phyloP scores from a whole-genome alignment of 805 yeast genomes.

The Cephaloascus fragrans region DNA sequence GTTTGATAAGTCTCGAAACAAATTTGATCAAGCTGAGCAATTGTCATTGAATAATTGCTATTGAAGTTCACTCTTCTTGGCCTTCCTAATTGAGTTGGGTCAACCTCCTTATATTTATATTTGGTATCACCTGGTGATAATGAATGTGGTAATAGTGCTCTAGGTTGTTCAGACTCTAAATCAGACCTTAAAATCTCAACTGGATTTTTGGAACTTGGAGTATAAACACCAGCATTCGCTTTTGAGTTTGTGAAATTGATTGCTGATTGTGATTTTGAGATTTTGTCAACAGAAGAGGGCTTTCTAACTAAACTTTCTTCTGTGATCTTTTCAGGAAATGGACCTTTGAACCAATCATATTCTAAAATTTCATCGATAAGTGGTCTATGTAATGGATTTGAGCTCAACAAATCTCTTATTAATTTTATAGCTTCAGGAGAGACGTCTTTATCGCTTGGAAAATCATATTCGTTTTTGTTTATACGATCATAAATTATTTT shows the following conservation, averaged over 20 bases:
- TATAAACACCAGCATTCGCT: conserved; percentile 51
- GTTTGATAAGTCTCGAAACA: conserved; percentile 25
- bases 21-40: conserved; percentile 23
- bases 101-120: conserved; percentile 73
- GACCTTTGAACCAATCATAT: conserved; percentile 81
- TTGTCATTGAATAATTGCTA: conserved; percentile 26
- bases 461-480: conserved; percentile 67
- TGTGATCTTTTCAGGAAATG: conserved; percentile 67
- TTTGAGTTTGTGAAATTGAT: conserved; percentile 60
- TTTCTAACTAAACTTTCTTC: conserved; percentile 50
- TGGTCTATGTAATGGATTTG: conserved; percentile 79
- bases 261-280: conserved; percentile 53
- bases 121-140: conserved; percentile 90
- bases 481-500: conserved; percentile 88
- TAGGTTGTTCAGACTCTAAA: conserved; percentile 58
- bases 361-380: conserved; percentile 66
- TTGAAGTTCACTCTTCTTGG: conserved; percentile 29
- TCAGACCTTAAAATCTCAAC: conserved; percentile 64
- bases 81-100: conserved; percentile 19
- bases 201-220: conserved; percentile 45
- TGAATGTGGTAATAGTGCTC: conserved; percentile 72
- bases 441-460: conserved; percentile 63
- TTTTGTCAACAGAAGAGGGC: conserved; percentile 46
- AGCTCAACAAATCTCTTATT: conserved; percentile 61
- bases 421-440: conserved; percentile 66